Percentiles rank a stretch among this genome's conserved stretches.
Conservation (phyloP, 2,329 filamentous ascomycete genomes). For the Aspergillus chevalieri region DNA sequence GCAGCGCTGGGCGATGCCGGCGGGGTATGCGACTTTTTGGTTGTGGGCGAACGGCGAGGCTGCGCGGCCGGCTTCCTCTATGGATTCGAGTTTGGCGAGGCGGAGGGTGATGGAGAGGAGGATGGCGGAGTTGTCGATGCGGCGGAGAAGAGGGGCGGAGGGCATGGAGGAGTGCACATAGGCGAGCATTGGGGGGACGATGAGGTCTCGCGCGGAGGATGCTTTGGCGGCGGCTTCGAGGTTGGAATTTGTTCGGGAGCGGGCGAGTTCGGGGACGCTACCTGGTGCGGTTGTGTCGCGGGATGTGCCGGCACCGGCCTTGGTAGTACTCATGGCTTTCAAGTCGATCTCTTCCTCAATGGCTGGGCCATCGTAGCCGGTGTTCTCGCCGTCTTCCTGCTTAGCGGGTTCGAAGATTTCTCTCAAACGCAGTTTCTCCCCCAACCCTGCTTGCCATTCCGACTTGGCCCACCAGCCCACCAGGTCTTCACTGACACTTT, state of each 20-base stretch:
- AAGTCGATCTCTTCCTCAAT: slow-evolving; percentile 52
- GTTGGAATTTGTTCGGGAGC: slow-evolving; percentile 6
- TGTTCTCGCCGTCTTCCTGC: slow-evolving; percentile 35
- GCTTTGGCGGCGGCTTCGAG: background rate
- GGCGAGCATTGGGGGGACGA: slow-evolving; percentile 68
- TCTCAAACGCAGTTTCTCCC: slow-evolving; percentile 67
- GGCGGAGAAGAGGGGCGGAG: slow-evolving; percentile 64
- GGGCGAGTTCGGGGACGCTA: slow-evolving; percentile 11
- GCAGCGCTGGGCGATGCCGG: slow-evolving; percentile 70
- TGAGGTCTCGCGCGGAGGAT: slow-evolving; percentile 26
- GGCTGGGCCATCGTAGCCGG: slow-evolving; percentile 33
- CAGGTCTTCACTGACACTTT: slow-evolving; percentile 85
- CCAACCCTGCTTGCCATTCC: slow-evolving; percentile 77
- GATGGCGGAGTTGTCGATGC: slow-evolving; percentile 80
- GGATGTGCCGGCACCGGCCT: slow-evolving; percentile 22
- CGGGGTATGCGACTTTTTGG: slow-evolving; percentile 75
- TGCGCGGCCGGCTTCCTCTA: slow-evolving; percentile 56
- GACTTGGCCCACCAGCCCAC: slow-evolving; percentile 95
- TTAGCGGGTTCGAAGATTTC: slow-evolving; percentile 54
- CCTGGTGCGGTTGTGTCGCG: slow-evolving; percentile 2
- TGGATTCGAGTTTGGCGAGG: slow-evolving; percentile 70
- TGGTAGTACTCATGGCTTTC: slow-evolving; percentile 49
- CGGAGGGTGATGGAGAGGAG: slow-evolving; percentile 76
- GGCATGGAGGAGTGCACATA: slow-evolving; percentile 62
- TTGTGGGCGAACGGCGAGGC: slow-evolving; percentile 69